phyloP scores from a whole-genome alignment of 2,329 filamentous ascomycete species.

The Chaetomium sp. region DNA sequence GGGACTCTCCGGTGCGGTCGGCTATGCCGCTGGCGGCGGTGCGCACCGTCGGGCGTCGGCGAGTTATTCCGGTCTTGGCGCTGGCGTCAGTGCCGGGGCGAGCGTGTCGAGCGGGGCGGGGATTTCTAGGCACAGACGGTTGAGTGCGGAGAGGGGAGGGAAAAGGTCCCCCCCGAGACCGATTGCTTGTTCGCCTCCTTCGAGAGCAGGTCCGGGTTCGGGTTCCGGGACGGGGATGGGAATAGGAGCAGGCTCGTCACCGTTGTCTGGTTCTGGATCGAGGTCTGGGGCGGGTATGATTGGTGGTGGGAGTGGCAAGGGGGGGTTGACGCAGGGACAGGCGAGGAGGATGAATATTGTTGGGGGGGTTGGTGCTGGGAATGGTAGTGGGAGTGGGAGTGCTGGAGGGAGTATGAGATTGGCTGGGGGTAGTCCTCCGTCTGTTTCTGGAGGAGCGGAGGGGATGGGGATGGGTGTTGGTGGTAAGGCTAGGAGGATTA shows the following conservation, averaged over 20 bases:
- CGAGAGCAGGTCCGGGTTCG: no score
- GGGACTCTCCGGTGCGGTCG: slow-evolving; percentile 17
- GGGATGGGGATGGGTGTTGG: slow-evolving; percentile 13
- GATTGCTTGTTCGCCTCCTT: slow-evolving; percentile 43
- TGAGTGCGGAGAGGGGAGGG: slow-evolving; percentile 41
- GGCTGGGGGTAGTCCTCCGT: no score
- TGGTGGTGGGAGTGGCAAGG: slow-evolving; percentile 50
- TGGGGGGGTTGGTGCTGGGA: slow-evolving; percentile 33
- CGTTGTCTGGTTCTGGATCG: slow-evolving; percentile 5
- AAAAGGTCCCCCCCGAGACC: slow-evolving; percentile 40
- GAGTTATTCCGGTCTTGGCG: slow-evolving; percentile 32
- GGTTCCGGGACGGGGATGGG: no score
- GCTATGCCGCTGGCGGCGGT: slow-evolving; percentile 7
- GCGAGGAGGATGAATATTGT: slow-evolving; percentile 51
- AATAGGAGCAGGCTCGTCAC: no score
- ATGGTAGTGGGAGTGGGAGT: slow-evolving; percentile 7
- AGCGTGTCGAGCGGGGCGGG: slow-evolving; percentile 43
- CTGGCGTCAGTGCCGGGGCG: slow-evolving; percentile 27
- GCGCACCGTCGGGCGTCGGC: slow-evolving; percentile 30
- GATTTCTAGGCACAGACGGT: slow-evolving; percentile 47
- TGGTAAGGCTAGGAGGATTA: slow-evolving; percentile 35
- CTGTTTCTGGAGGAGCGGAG: not conserved
- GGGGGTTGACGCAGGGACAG: slow-evolving; percentile 45
- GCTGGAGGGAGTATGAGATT: no score
- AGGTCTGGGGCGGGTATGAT: slow-evolving; percentile 12